These are phyloP conservation scores for Leccinellum rugosiceps DNA, from an alignment of 768 basidiomycete species.

Conservation along the genomic window DNA sequence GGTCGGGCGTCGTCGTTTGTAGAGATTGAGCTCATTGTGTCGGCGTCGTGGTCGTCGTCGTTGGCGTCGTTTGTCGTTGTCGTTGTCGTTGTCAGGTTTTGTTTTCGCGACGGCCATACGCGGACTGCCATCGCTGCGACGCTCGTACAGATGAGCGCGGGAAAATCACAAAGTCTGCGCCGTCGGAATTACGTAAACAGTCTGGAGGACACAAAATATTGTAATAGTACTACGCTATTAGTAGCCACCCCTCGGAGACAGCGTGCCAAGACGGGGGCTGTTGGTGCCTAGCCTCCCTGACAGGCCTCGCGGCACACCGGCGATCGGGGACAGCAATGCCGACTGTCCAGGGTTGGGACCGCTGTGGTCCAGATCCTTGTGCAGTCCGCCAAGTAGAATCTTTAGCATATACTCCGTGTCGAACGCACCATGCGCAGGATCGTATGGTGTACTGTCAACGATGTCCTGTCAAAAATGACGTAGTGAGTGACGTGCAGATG, in stretches of 20 bases:
- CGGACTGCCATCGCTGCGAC: slow-evolving; percentile 22
- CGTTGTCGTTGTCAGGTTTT: slow-evolving; percentile 6
- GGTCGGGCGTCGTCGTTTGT: slow-evolving; percentile 11
- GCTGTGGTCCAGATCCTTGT: slow-evolving; percentile 16
- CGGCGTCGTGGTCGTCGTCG: slow-evolving; percentile 22
- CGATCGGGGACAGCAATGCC: background rate
- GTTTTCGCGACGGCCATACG: slow-evolving; percentile 17
- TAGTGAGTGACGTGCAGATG: background rate
- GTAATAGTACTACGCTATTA: slow-evolving; percentile 2
- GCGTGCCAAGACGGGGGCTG: slow-evolving; percentile 11
- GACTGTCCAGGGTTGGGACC: slow-evolving; percentile 1
- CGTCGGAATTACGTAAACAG: background rate
- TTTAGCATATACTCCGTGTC: slow-evolving; percentile 36
- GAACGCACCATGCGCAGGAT: slow-evolving; percentile 27
- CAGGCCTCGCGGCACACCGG: background rate
- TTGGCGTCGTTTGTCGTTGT: slow-evolving; percentile 7
- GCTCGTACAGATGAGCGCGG: slow-evolving; percentile 20
- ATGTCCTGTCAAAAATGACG: slow-evolving; percentile 34
- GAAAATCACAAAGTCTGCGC: slow-evolving; percentile 3
- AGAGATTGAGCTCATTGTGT: slow-evolving; percentile 22
- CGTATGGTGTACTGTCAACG: slow-evolving; percentile 44
- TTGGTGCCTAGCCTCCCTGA: slow-evolving; percentile 4
- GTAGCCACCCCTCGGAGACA: slow-evolving; percentile 13
- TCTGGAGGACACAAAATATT: background rate
- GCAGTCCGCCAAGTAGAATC: slow-evolving; percentile 30